Evolutionary conservation across 202 grass and related monocot genomes (phyloP), one percentile per base, ranked within the genome.

Genomic region (Panicum virgatum): DNA sequence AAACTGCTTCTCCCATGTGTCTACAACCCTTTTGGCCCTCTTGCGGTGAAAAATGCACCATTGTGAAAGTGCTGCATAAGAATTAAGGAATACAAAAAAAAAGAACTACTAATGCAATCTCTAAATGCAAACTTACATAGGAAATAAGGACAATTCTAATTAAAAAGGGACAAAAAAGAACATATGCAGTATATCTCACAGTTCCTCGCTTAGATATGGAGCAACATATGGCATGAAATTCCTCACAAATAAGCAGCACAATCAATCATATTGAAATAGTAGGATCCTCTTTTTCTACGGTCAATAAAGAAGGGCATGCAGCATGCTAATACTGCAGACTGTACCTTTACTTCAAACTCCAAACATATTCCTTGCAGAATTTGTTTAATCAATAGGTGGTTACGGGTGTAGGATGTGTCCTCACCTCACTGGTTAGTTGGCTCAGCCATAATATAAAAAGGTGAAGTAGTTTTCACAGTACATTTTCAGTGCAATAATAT

Each of bases 21-120:
- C 92, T 37, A 98, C 92, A 62, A 99, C 85, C 54, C 83, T 89
- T 89, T 71, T 98, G 15, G 96, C 92, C 87, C 88, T 93, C 83
- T 91, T 98, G 22, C 85, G 92, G 85, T 96, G 89, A 82, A 85
- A 90, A 78, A 98, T 93, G 57, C 96, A 98, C 96, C 92, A 96
- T 48, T 91, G 85, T 20, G 96, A 98, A 74, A 98, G 85, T 39
- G 90, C 96, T 98, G 46, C 48, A 79, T 69, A 72, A 78, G 73
- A 86, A 82, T 83, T 90, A 86, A 90, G 88, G 75, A 69, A 62
- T 74, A 74, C 68, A 60, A 64, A 73, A 73, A n/a, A n/a, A 72
- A 56, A 44, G 59, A 52, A 69, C 22, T 40, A 19, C 9, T 29
- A 37, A 1, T 18, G 56, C 60, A 53, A 69, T 53, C 20, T 60